Evolutionary conservation across 2,329 filamentous ascomycete genomes (phyloP), one percentile per base, ranked within the genome.

Genomic region (Colletotrichum australisinense): DNA sequence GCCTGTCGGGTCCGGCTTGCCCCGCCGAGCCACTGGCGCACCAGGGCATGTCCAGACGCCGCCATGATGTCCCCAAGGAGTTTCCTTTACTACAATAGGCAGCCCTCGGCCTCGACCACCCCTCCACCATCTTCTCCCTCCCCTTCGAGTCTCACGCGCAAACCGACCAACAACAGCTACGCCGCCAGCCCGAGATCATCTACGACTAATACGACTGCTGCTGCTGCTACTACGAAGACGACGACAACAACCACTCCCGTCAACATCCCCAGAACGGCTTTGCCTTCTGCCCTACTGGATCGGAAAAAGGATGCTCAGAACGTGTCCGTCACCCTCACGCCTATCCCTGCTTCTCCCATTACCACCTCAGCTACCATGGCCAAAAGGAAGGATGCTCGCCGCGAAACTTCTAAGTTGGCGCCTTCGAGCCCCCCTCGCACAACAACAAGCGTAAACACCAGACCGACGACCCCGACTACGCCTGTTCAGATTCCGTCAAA

Each of bases 401-500:
- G 73, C 72, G 73, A 75, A 68, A 73, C 73, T 55, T 59, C 69
- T 55, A 75, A 72, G 69, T 38, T 75, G 64, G 73, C 74, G 32
- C 74, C 74, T 35, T 73, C 73, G 62, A 75, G 74, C 66, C 74
- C 73, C 68, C 73, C 74, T 35, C 63, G 69, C 35, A 75, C 76
- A 42, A 70, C 76, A 63, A 66, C 76, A 30, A 62, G 76, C 69
- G 42, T 77, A 72, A 67, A 64, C 64, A 63, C 75, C 57, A 63
- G 74, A 60, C 60, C 76, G 32, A 74, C 72, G 24, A 67, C 75
- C 28, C 81, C 87, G 26, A 86, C 88, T 24, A 87, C 85, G 74
- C 88, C 89, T 0, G 88, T 91, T 22, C 86, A 89, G 78, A 91
- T 91, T 59, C 89, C 89, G 52, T 80, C 81, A 58, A 85, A 82